phyloP scores from a whole-genome alignment of 441 rosid genomes.

The Pelargonium cotyledonis region DNA sequence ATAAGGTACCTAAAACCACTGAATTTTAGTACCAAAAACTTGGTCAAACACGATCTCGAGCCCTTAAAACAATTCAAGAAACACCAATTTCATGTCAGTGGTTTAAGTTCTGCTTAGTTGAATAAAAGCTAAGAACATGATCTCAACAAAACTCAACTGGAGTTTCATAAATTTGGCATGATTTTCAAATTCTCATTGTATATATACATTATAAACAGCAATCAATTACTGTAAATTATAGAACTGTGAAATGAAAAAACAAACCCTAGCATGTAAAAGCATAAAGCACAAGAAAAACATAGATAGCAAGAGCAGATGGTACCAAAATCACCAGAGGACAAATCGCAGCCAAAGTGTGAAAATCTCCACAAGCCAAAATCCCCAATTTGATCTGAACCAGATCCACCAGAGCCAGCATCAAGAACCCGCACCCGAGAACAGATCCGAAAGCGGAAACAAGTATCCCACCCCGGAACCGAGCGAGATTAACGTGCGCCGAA shows the following conservation, averaged over 20 bases:
- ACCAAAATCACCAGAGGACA: conserved; percentile 60
- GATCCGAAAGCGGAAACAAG: conserved; percentile 62
- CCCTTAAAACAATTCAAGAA: too few species aligned
- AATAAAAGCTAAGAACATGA: neutral
- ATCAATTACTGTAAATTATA: too few species aligned
- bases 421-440: conserved; percentile 66
- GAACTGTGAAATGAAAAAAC: too few species aligned
- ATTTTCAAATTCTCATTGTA: too few species aligned
- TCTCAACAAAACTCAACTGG: too few species aligned
- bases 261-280: conserved; percentile 41
- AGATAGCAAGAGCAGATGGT: conserved; percentile 49
- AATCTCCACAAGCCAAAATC: conserved; percentile 46
- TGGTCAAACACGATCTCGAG: too few species aligned
- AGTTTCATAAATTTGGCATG: too few species aligned
- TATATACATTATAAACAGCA: too few species aligned
- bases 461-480: conserved; percentile 44
- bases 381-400: conserved; percentile 84
- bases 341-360: conserved; percentile 49
- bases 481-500: conserved; percentile 40
- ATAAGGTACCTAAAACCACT: conserved; percentile 9
- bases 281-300: conserved; percentile 51
- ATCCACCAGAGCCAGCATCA: conserved; percentile 64
- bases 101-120: too few species aligned
- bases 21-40: neutral
- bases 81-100: too few species aligned